Percentiles rank a stretch among this genome's conserved stretches.
phyloP scores from a whole-genome alignment of 1,284 basidiomycete genomes.

The Ceratobasidium sp. region DNA sequence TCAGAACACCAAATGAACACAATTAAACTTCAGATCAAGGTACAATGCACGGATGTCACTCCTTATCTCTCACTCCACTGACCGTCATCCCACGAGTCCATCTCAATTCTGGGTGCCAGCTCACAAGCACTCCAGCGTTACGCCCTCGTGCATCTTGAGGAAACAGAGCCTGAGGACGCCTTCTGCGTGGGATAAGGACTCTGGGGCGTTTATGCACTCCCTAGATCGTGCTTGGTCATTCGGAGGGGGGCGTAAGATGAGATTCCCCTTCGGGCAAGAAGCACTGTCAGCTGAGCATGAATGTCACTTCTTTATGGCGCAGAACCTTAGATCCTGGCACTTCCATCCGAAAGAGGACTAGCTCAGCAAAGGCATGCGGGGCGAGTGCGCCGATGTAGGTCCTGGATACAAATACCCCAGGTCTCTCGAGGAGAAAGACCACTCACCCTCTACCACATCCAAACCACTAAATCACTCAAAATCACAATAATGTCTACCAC shows the following conservation, averaged over 20 bases:
- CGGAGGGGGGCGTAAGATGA: constrained; percentile 6
- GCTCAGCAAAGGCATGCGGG: constrained; percentile 12
- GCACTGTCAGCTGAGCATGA: constrained; percentile 18
- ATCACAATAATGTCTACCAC: constrained; percentile 20
- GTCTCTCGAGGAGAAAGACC: not conserved
- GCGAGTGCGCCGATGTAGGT: constrained; percentile 14
- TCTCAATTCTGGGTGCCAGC: constrained; percentile 1
- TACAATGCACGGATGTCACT: not conserved
- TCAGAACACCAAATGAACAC: constrained; percentile 1
- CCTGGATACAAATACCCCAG: constrained; percentile 21
- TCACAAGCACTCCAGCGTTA: no score
- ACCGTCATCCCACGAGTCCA: not conserved
- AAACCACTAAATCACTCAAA: no score
- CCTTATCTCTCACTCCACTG: constrained; percentile 1
- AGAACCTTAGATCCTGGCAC: constrained; percentile 24
- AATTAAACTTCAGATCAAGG: constrained; percentile 19
- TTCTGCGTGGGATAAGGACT: constrained; percentile 1
- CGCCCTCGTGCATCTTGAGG: no score
- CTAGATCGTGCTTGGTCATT: constrained; percentile 21
- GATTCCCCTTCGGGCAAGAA: constrained; percentile 7
- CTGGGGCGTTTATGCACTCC: constrained; percentile 23
- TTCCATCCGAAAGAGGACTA: constrained; percentile 11
- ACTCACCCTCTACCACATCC: constrained; percentile 3
- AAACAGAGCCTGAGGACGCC: no score
- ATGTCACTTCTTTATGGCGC: not conserved